These are phyloP conservation scores for Pistacia vera DNA, from an alignment of 345 rosid genomes.

Conservation along the genomic window DNA sequence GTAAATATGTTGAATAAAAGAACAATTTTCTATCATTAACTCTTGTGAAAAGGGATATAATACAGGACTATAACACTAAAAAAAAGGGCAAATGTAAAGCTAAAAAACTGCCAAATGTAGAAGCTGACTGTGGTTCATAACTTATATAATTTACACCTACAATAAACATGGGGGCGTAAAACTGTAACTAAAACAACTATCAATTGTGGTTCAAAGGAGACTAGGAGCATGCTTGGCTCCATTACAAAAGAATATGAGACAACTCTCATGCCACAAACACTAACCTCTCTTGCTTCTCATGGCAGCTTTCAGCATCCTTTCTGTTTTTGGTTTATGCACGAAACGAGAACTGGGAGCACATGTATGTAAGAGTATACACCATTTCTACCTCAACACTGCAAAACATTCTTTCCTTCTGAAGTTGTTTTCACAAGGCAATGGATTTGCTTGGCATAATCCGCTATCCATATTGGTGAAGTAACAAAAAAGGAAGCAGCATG, in stretches of 20 bases:
- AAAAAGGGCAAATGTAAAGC: background rate
- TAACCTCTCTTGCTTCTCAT: background rate
- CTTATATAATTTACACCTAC: constrained; percentile 11
- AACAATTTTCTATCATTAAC: constrained; percentile 3
- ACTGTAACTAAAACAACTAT: background rate
- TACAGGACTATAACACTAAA: background rate
- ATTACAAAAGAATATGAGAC: background rate
- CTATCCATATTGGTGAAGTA: background rate
- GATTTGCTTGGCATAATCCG: background rate
- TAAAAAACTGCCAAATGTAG: background rate
- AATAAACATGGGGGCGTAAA: background rate
- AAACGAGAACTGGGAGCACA: background rate
- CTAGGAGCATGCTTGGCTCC: background rate
- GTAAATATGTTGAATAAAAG: background rate
- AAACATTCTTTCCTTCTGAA: background rate
- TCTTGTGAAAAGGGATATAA: background rate
- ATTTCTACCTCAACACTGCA: background rate
- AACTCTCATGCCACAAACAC: background rate
- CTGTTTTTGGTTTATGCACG: background rate
- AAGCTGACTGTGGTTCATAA: constrained; percentile 2
- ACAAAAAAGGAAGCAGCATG: background rate
- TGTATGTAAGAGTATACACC: background rate
- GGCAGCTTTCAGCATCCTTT: background rate
- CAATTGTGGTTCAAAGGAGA: background rate
- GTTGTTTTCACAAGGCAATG: background rate